Conservation (phyloP, 2,329 filamentous ascomycete genomes). For the Cladophialophora chaetospira region DNA sequence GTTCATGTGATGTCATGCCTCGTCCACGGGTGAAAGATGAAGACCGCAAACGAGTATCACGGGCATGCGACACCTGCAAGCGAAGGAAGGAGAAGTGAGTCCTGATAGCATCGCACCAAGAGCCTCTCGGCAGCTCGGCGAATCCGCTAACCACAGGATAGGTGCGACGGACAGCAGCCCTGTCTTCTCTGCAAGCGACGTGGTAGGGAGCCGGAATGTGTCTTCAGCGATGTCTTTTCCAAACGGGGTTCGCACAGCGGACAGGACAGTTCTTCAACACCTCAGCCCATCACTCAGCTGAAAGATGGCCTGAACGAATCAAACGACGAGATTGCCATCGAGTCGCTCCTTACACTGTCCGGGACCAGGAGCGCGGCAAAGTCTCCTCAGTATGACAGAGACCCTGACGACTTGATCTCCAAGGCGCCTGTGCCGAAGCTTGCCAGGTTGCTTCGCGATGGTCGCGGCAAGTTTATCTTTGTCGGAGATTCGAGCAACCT, state of each 20-base stretch:
- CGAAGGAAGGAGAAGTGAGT: conserved; percentile 50
- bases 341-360: conserved; percentile 33
- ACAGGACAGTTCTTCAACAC: conserved; percentile 10
- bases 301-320: conserved; percentile 26
- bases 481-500: conserved; percentile 57
- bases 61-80: conserved; percentile 34
- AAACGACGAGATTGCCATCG: conserved; percentile 34
- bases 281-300: conserved; percentile 27
- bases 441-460: conserved; percentile 53
- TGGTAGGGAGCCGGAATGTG: conserved; percentile 46
- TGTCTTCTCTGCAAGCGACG: conserved; percentile 53
- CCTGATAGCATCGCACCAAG: neutral
- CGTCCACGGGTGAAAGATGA: conserved; percentile 35
- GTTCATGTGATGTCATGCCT: conserved; percentile 29
- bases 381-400: conserved; percentile 22
- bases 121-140: neutral
- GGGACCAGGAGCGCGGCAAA: conserved; percentile 31
- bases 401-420: conserved; percentile 23
- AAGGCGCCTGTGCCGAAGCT: conserved; percentile 44
- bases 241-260: conserved; percentile 14
- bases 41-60: conserved; percentile 33
- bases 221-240: conserved; percentile 39
- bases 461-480: conserved; percentile 57
- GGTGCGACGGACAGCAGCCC: conserved; percentile 53
- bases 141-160: neutral